Evolutionary conservation across 139 green algal species (phyloP).

Genomic region (Asterochloris sp.): DNA sequence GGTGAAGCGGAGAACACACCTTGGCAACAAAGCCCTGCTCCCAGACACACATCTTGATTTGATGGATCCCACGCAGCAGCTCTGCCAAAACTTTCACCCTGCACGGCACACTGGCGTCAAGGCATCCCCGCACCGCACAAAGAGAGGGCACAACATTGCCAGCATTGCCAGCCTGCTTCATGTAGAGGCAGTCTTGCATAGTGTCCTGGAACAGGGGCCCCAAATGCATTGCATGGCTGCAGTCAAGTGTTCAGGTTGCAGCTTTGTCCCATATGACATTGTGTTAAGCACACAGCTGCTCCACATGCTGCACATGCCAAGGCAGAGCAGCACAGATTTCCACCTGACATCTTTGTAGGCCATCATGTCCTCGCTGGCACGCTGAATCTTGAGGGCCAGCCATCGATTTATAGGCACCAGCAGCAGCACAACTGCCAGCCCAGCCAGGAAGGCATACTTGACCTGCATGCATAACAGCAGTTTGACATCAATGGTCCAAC

Average conservation of each 20-base stretch:
- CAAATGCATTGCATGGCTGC: no score
- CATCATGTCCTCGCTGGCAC: conserved; percentile 68
- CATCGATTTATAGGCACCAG: conserved; percentile 82
- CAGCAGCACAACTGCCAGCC: conserved; percentile 65
- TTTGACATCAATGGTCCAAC: no score
- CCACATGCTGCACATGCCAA: no score
- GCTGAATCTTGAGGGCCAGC: conserved; percentile 66
- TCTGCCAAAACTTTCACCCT: conserved; percentile 48
- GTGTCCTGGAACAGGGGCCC: no score
- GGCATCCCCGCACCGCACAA: no score
- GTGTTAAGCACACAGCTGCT: no score
- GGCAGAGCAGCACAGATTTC: no score
- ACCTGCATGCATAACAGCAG: conserved; percentile 48
- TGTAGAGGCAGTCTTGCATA: no score
- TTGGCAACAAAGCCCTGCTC: conserved; percentile 42
- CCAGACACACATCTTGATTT: conserved; percentile 64
- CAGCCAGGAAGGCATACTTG: conserved; percentile 72
- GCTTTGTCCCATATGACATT: no score
- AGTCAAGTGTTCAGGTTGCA: no score
- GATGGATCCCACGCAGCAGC: conserved; percentile 48
- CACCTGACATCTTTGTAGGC: conserved; percentile 51
- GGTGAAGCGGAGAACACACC: background rate
- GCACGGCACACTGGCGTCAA: background rate
- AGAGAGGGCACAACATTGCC: no score
- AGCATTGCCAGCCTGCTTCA: no score